These are phyloP conservation scores for Wickerhamiella bombiphila DNA, from an alignment of 805 yeast genomes.

Conservation along the genomic window DNA sequence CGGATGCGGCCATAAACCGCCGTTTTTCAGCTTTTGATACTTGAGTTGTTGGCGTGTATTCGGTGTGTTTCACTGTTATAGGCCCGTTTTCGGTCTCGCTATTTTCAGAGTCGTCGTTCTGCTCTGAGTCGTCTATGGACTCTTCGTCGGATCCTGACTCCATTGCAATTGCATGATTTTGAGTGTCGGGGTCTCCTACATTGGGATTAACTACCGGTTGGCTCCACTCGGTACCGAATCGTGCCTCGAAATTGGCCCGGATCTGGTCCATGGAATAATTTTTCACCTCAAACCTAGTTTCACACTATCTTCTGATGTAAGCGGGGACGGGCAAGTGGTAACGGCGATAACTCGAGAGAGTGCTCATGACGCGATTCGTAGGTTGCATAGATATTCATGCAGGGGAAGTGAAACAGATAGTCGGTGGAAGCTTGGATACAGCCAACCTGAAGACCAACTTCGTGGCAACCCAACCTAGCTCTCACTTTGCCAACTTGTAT, in stretches of 20 bases:
- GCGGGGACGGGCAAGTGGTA: background rate
- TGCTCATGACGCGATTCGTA: constrained; percentile 39
- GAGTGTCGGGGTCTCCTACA: background rate
- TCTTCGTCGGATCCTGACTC: background rate
- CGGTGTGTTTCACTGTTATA: constrained; percentile 23
- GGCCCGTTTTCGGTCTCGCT: constrained; percentile 18
- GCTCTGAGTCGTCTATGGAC: constrained; percentile 4
- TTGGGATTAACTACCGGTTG: constrained; percentile 16
- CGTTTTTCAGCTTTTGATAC: constrained; percentile 16
- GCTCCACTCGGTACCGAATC: constrained; percentile 23
- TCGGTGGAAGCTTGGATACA: constrained; percentile 67
- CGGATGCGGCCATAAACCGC: constrained; percentile 18
- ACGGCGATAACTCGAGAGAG: constrained; percentile 58
- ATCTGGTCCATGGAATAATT: constrained; percentile 9
- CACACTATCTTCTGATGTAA: background rate
- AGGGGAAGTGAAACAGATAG: constrained; percentile 93
- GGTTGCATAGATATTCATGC: constrained; percentile 94
- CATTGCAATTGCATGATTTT: no score
- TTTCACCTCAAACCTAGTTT: no score
- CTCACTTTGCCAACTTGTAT: constrained; percentile 63
- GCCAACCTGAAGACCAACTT: constrained; percentile 53
- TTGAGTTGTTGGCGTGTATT: constrained; percentile 15
- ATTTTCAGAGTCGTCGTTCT: constrained; percentile 6
- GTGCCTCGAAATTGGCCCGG: constrained; percentile 23
- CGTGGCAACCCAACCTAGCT: constrained; percentile 59